phyloP scores from a whole-genome alignment of 139 green algal genomes.

The Auxenochlorella pyrenoidosa region DNA sequence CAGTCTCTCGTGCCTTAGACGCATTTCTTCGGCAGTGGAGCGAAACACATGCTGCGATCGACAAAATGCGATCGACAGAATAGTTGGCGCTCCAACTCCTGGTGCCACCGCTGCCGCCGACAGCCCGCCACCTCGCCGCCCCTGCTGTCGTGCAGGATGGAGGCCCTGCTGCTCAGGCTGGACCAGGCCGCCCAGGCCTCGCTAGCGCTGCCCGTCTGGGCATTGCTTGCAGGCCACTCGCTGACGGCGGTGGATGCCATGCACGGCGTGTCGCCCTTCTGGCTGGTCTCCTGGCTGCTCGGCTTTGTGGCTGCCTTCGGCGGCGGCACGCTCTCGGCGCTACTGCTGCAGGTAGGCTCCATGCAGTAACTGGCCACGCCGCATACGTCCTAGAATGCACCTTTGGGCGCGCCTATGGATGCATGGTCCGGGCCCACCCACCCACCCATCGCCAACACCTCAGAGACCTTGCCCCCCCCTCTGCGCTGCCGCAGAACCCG shows the following conservation, averaged over 20 bases:
- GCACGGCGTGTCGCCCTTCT: background rate
- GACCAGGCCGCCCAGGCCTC: background rate
- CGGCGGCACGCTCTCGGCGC: slow-evolving; percentile 47
- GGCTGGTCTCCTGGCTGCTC: slow-evolving; percentile 31
- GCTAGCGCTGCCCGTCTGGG: background rate
- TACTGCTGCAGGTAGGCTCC: slow-evolving; percentile 50
- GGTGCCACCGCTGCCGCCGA: too few relatives aligned
- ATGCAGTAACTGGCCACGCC: background rate
- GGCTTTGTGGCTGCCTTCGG: slow-evolving; percentile 55
- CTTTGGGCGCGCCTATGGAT: background rate
- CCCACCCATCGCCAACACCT: background rate
- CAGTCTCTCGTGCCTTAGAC: too few relatives aligned
- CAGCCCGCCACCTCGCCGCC: too few relatives aligned
- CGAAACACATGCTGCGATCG: too few relatives aligned
- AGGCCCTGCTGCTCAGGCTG: background rate
- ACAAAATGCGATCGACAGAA: too few relatives aligned
- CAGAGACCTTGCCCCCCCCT: background rate
- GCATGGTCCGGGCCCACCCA: background rate
- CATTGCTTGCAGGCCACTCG: background rate
- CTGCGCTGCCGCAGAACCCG: slow-evolving; percentile 37
- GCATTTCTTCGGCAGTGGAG: too few relatives aligned
- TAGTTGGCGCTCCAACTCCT: too few relatives aligned
- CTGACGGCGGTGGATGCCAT: background rate
- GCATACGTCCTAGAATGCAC: background rate
- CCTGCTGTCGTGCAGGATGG: too few relatives aligned